phyloP scores from a whole-genome alignment of 2,329 filamentous ascomycete species.

The Tolypocladium ovalisporum region DNA sequence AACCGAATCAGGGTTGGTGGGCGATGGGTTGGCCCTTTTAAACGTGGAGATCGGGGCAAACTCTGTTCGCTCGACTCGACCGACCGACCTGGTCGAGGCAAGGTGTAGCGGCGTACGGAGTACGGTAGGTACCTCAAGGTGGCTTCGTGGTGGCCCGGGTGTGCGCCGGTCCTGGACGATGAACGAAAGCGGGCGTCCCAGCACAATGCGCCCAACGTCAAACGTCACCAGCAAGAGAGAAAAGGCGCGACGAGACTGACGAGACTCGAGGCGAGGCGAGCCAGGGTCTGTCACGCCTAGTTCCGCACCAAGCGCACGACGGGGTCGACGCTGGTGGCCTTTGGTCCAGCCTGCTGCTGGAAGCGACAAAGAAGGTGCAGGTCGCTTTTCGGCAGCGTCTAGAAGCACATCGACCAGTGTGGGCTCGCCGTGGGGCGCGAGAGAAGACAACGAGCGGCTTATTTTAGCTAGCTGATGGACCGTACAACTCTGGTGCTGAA shows the following conservation, averaged over 20 bases:
- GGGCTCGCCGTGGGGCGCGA: background rate
- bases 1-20: background rate
- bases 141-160: background rate
- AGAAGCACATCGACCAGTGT: background rate
- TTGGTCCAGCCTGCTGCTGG: too few relatives aligned
- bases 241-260: too few relatives aligned
- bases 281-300: background rate
- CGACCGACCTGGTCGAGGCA: background rate
- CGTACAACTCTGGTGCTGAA: background rate
- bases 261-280: background rate
- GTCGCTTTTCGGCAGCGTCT: background rate
- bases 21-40: slow-evolving; percentile 2
- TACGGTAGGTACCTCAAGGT: background rate
- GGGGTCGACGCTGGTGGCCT: background rate
- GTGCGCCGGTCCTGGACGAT: background rate
- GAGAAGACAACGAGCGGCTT: background rate
- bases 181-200: background rate
- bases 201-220: background rate
- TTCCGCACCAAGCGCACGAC: background rate
- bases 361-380: background rate
- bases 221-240: background rate
- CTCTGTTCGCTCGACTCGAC: slow-evolving; percentile 5
- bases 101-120: background rate
- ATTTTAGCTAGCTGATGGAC: background rate
- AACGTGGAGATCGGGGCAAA: slow-evolving; percentile 8